phyloP scores from a whole-genome alignment of 179 eudicot genomes.

The Camellia oleifera region DNA sequence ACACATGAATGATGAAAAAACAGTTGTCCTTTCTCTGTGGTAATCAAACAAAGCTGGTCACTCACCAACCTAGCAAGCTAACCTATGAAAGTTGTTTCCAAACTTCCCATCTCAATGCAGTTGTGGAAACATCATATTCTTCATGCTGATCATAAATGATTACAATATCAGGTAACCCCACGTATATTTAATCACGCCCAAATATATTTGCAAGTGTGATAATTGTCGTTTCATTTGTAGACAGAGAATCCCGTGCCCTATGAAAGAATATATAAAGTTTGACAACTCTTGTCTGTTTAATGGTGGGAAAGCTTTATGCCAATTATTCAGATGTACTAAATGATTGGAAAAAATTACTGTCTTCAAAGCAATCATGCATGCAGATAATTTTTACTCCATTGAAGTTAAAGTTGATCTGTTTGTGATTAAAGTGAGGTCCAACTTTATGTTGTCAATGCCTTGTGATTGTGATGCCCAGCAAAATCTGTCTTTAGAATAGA shows the following conservation, averaged over 20 bases:
- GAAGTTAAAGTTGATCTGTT: not conserved
- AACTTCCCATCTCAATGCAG: no score
- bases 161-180: no score
- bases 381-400: not conserved
- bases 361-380: conserved; percentile 2
- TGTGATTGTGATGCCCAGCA: not conserved
- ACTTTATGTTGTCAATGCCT: conserved; percentile 7
- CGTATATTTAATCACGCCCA: no score
- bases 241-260: not conserved
- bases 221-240: no score
- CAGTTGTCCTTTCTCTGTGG: not conserved
- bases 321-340: not conserved
- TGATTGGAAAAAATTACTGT: not conserved
- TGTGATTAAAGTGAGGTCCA: not conserved
- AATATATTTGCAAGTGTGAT: no score
- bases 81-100: no score
- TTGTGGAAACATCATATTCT: no score
- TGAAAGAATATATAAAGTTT: not conserved
- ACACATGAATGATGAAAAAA: not conserved
- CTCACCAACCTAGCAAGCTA: not conserved
- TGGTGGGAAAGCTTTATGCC: not conserved
- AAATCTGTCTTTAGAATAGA: not conserved
- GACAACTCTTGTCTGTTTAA: not conserved
- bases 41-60: not conserved
- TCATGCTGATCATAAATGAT: no score